phyloP scores from a whole-genome alignment of 768 basidiomycete species.

The Trametes sanguinea region DNA sequence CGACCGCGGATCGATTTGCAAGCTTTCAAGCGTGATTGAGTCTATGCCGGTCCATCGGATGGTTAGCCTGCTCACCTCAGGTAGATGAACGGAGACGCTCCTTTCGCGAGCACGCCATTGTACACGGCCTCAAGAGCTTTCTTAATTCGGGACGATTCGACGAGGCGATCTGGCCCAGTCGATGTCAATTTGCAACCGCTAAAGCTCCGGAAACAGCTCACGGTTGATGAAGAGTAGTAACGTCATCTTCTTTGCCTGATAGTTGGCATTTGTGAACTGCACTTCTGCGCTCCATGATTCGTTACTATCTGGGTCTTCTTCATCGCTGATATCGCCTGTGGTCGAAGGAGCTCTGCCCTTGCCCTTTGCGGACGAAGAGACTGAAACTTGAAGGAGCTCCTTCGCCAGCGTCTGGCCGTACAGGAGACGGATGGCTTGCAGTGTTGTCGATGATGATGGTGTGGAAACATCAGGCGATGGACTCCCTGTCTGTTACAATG shows the following conservation, averaged over 20 bases:
- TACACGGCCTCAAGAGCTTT: conserved; percentile 87
- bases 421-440: conserved; percentile 73
- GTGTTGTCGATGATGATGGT: conserved; percentile 61
- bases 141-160: conserved; percentile 86
- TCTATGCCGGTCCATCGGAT: neutral
- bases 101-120: conserved; percentile 83
- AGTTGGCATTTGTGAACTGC: conserved; percentile 84
- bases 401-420: conserved; percentile 83
- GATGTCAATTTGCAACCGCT: neutral
- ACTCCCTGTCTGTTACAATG: conserved; percentile 58
- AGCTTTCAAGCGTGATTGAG: conserved; percentile 41
- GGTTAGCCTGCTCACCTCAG: conserved; percentile 60
- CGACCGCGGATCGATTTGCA: conserved; percentile 81
- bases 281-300: conserved; percentile 71
- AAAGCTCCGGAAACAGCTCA: conserved; percentile 39
- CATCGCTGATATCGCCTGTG: conserved; percentile 35
- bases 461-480: conserved; percentile 81
- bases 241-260: conserved; percentile 82
- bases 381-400: conserved; percentile 56
- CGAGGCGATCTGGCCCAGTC: conserved; percentile 70
- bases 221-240: conserved; percentile 96
- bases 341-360: conserved; percentile 21
- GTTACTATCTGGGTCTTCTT: conserved; percentile 29
- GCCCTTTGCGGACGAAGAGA: conserved; percentile 33
- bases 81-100: conserved; percentile 89